Base-by-base conservation (phyloP, 2,329 filamentous ascomycete genomes). In the Neopestalotiopsis sp. region DNA sequence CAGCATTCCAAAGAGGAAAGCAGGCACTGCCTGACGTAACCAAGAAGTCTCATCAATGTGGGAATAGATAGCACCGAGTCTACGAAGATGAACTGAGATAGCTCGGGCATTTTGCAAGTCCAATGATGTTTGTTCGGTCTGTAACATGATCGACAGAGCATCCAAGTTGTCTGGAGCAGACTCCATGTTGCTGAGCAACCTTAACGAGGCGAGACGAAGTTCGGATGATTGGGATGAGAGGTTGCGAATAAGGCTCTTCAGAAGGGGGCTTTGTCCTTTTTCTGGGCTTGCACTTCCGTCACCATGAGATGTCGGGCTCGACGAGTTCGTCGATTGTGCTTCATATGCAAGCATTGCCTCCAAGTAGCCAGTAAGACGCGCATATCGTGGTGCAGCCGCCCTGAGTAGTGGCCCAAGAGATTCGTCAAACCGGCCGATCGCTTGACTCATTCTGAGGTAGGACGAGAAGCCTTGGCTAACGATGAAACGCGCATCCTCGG, bases 1-100 rank as follows among this genome's bases (percentile, higher is more conserved):
- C 69, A 98, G 86, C 80, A 98, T 88, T 63, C 96, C 96, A 74
- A 98, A 97, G 74, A 94, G 90, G 75, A 95, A 98, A 0, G 89
- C 86, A 0, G 95, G 93, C 38, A 98, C 87, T 6, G 94, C 89
- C 74, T 88, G 86, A 69, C 88, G 85, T 72, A 97, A 82, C 89
- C 91, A 93, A 1, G 88, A 88, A 49, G 88, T 85, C 2, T 87
- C 82, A 56, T 84, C 82, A 10, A 91, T 77, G 30, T 87, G 84
- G 5, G 86, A 81, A 77, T 96, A 97, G 38, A 81, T 81, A 67
- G 86, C 82, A 14, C 91, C 85, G 58, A 98, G 85, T 75, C 94
- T 94, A 61, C 95, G 92, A 67, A 98, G 87, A 71, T 95, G 90
- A 88, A 98, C 97, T 2, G 93, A 91, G 42, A 97, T 89, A 20